Evolutionary conservation across 2,329 filamentous ascomycete genomes (phyloP), one percentile per base, ranked within the genome.

Genomic region (Cladosporium sp.): DNA sequence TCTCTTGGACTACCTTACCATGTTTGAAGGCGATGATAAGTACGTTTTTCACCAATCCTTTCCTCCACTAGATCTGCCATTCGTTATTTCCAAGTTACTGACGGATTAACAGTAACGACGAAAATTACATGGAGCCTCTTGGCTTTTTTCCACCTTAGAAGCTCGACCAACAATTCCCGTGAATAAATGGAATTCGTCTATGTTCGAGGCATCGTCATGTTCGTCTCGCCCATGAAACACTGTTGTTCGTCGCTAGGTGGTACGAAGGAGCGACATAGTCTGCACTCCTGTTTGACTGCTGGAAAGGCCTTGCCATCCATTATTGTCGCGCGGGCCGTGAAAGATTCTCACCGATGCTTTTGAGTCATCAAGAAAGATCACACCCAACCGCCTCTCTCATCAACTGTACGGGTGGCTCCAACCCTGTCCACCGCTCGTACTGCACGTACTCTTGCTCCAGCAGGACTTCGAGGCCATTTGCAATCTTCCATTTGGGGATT

Each of bases 401-500:
- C 3, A 36, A 13, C n/a, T 27, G 12, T 29, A 7, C 29, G 3
- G 43, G 43, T 3, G 43, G 19, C 16, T 46, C 43, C 22, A 18
- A 6, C 2, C 43, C 43, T 16, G 43, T 46, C 43, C 43, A 46
- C 32, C 16, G 9, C n/a, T 46, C 3, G 9, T 46, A 46, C 32
- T 46, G 43, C 2, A 13, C 32, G 5, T 38, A 46, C 2, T 13
- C 43, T 19, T 46, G 43, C 32, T 22, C 19, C 15, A 46, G 13
- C 15, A 46, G n/a, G 9, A 46, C 33, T n/a, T 46, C 19, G 3
- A 46, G n/a, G 8, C 43, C 43, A 2, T 22, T 36, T 4, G 20
- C 32, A n/a, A 38, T 30, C 1, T 7, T 11, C 43, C 43, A 46
- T 3, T 27, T 27, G 3, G n/a, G n/a, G 2, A 13, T 8, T 9